Conservation (phyloP, 1,284 basidiomycete genomes). For the Lentinula novae-zelandiae region DNA sequence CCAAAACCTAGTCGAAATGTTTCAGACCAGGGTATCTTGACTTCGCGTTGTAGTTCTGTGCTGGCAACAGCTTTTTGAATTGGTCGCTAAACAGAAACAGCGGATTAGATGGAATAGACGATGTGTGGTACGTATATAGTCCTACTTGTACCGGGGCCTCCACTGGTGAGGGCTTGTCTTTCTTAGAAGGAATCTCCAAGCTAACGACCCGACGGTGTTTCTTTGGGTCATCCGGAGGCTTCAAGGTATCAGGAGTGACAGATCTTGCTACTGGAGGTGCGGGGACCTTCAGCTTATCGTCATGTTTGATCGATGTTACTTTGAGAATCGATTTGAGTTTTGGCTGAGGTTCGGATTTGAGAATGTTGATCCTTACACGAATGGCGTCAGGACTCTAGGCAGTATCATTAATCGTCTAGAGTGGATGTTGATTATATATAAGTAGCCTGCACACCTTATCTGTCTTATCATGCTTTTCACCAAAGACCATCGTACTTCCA, state of each 20-base stretch:
- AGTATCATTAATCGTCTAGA: background rate
- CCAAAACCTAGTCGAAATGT: conserved; percentile 17
- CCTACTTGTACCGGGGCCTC: background rate
- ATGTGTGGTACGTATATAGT: background rate
- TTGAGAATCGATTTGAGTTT: background rate
- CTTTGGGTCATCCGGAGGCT: background rate
- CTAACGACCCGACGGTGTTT: conserved; percentile 9
- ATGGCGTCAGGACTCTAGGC: conserved; percentile 2
- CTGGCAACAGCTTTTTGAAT: background rate
- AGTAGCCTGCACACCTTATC: background rate
- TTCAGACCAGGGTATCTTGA: conserved; percentile 18
- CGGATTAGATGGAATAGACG: background rate
- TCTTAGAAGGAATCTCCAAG: background rate
- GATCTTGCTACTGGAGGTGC: background rate
- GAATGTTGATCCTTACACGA: background rate
- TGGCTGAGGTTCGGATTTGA: background rate
- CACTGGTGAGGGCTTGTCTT: background rate
- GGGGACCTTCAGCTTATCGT: background rate
- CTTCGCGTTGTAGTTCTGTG: conserved; percentile 12
- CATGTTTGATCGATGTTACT: background rate
- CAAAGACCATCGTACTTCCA: conserved; percentile 8
- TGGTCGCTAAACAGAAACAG: background rate
- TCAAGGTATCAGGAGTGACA: conserved; percentile 3
- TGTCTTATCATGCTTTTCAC: conserved; percentile 7
- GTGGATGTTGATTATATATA: background rate